Base-by-base conservation (phyloP, 768 basidiomycete genomes). In the Candolleomyces aberdarensis region DNA sequence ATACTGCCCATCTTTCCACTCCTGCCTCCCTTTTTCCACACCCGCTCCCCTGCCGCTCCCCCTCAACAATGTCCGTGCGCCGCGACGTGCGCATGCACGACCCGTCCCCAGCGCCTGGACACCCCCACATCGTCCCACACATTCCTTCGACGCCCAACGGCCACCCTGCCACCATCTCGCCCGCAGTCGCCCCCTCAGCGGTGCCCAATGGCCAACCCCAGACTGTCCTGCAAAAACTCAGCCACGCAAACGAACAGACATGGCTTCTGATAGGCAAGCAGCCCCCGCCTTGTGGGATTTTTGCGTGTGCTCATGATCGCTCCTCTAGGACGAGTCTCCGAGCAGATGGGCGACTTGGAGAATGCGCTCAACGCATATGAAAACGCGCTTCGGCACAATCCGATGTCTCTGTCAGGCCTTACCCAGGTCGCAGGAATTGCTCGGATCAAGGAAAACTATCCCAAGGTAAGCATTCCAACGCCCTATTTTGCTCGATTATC, bases 371-470 rank as follows among this genome's bases (percentile, higher is more conserved):
- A 85, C 48, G 94, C 95, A 62, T 99, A 98, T 77, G 96, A 98
- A 76, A 88, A 91, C 70, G 96, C 96, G 2, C 82, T 98, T 65
- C 88, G 94, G 75, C 95, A 98, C 79, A 98, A 98, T 70, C 90
- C 95, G 69, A 84, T 86, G 74, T 96, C 92, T 69, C 81, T 96
- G 65, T 82, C 89, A 69, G 95, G 94, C 46, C 85, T 98, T 65
- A 94, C 92, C 43, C 92, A 95, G 72, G 92, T 96, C 46, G 96
- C 96, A 70, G 91, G 92, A 64, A 96, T 98, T 74, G 94, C 93
- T 75, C 89, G 96, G 80, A 93, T 94, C 81, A 94, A 92, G 73
- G 96, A 99, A 76, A 94, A 98, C 75, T 97, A 96, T 76, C 88
- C 91, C 76, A 96, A 94, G 86, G 93, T 93, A 70, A 36, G 36